A percentile compares a stretch with the other conserved stretches of the same genome.
These are phyloP conservation scores for Pyrenophora seminiperda DNA, from an alignment of 2,329 filamentous ascomycete species.

Conservation along the genomic window DNA sequence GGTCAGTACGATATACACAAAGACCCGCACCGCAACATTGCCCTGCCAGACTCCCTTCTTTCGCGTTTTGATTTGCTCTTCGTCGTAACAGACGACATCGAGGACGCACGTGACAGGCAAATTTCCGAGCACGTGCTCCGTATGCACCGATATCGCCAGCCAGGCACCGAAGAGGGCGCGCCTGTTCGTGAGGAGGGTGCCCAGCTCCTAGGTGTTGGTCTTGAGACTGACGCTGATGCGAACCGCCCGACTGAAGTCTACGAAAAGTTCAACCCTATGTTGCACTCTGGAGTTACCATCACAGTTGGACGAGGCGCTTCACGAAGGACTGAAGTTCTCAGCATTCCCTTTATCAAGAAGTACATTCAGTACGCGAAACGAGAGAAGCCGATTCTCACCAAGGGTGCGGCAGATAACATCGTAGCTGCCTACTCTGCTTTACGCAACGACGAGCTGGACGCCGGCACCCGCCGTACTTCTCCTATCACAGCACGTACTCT, in stretches of 20 bases:
- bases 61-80: slow-evolving; percentile 99
- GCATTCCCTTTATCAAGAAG: slow-evolving; percentile 98
- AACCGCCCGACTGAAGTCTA: slow-evolving; percentile 84
- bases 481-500: slow-evolving; percentile 96
- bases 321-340: slow-evolving; percentile 84
- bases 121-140: slow-evolving; percentile 95
- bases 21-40: slow-evolving; percentile 98
- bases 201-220: slow-evolving; percentile 84
- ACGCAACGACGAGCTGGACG: slow-evolving; percentile 93
- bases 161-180: slow-evolving; percentile 90
- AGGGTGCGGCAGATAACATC: slow-evolving; percentile 90
- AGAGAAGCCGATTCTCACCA: slow-evolving; percentile 85
- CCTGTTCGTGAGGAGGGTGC: slow-evolving; percentile 86
- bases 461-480: slow-evolving; percentile 89
- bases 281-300: slow-evolving; percentile 86
- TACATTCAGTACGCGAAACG: slow-evolving; percentile 98
- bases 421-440: slow-evolving; percentile 88
- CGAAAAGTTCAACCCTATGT: slow-evolving; percentile 95
- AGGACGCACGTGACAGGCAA: slow-evolving; percentile 86
- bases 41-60: slow-evolving; percentile 90
- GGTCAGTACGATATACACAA: slow-evolving; percentile 99
- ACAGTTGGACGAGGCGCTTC: slow-evolving; percentile 74
- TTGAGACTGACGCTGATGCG: slow-evolving; percentile 76
- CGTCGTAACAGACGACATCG: slow-evolving; percentile 96
- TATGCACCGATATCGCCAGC: slow-evolving; percentile 94